These are phyloP conservation scores for Acacia confusa DNA, from an alignment of 306 rosid species.

Conservation along the genomic window DNA sequence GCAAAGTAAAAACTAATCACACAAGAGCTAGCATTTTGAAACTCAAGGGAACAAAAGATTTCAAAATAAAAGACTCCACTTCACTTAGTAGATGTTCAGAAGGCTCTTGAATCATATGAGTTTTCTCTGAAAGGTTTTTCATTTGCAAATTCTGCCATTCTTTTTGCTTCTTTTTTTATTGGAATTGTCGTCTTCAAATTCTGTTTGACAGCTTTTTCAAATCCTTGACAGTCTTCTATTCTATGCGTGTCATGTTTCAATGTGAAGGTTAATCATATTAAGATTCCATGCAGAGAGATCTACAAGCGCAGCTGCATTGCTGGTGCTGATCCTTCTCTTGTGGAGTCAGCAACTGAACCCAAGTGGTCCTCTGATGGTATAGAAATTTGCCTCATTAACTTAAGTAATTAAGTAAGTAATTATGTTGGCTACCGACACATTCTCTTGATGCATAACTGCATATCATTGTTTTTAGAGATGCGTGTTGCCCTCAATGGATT, in stretches of 20 bases:
- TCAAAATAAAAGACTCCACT: background rate
- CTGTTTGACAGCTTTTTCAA: background rate
- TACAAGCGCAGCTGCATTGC: slow-evolving; percentile 66
- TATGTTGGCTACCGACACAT: background rate
- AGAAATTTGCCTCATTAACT: slow-evolving; percentile 22
- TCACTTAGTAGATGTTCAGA: background rate
- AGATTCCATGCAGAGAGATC: slow-evolving; percentile 61
- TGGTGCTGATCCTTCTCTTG: slow-evolving; percentile 62
- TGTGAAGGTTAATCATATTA: slow-evolving; percentile 24
- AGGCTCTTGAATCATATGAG: slow-evolving; percentile 6
- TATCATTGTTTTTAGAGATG: background rate
- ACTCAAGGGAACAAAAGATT: no score
- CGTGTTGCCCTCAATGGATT: background rate
- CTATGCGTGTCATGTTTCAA: slow-evolving; percentile 10
- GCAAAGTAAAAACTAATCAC: no score
- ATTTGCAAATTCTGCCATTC: slow-evolving; percentile 5
- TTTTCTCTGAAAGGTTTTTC: background rate
- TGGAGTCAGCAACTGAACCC: slow-evolving; percentile 94
- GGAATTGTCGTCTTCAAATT: slow-evolving; percentile 18
- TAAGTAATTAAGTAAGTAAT: background rate
- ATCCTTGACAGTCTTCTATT: slow-evolving; percentile 16
- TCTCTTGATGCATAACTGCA: slow-evolving; percentile 5
- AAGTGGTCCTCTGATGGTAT: slow-evolving; percentile 95
- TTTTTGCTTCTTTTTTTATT: background rate
- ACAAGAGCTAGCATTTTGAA: no score